Evolutionary conservation across 2,329 filamentous ascomycete genomes (phyloP), one percentile per base, ranked within the genome.

Genomic region (Gaeumannomyces sp.): DNA sequence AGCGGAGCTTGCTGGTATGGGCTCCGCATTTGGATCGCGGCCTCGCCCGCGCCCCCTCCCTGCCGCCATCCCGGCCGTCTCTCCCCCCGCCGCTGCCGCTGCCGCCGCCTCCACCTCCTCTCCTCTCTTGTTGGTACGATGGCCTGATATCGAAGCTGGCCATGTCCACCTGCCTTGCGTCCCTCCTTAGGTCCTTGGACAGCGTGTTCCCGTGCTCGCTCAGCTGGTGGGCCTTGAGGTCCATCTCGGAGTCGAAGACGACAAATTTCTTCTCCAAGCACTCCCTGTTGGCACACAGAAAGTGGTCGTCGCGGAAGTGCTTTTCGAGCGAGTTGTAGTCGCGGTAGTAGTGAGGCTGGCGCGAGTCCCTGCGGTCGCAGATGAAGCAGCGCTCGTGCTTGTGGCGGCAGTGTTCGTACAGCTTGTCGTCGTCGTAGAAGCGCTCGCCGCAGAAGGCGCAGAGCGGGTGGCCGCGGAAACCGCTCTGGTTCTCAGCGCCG

Each of bases 221-320:
- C 13, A 99, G 78, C 74, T 96, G 92, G 77, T 99, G 95, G 3
- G 90, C 95, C 75, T 98, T 96, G 60, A 99, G 79, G 72, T 99
- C 95, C 81, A 99, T 88, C 72, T 97, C 92, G 0, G 93, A 93
- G 64, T 92, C 92, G 70, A 99, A 99, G 0, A 98, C 95, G 35
- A 98, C 90, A 73, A 98, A 97, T 74, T 97, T 98, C 84, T 97
- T 97, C 71, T 98, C 95, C 72, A 95, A 75, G 72, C 95, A 99
- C 73, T 97, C 93, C 64, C 85, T 83, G 71, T 99, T 93, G 8
- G 85, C 76, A 73, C 95, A 99, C 0, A 93, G 79, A 72, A 89
- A 97, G 75, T 99, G 95, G 65, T 95, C 93, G 69, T 89, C 89
- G 68, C 85, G 84, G 74, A 98, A 98, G 76, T 99, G 95, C 53